Conservation (phyloP, 2,329 filamentous ascomycete genomes). For the Claviceps humidiphila region DNA sequence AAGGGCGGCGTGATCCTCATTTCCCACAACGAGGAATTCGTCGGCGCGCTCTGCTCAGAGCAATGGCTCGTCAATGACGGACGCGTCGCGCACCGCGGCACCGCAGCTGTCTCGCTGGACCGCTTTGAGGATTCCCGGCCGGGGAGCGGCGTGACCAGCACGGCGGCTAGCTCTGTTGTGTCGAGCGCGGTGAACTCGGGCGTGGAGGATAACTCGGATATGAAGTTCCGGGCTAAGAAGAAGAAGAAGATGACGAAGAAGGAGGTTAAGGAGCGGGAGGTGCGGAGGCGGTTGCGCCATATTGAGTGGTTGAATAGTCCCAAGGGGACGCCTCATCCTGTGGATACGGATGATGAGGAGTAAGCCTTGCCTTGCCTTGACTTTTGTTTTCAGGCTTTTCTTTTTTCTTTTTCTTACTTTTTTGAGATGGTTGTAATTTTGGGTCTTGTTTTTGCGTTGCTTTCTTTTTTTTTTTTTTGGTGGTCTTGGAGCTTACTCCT, state of each 20-base stretch:
- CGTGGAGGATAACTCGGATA: slow-evolving; percentile 59
- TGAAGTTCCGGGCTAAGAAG: slow-evolving; percentile 83
- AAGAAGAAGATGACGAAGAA: slow-evolving; percentile 99
- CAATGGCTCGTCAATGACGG: slow-evolving; percentile 92
- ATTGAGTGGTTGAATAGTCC: slow-evolving; percentile 73
- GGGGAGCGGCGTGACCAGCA: slow-evolving; percentile 41
- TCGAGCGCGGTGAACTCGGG: slow-evolving; percentile 44
- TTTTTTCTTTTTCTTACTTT: too few species aligned
- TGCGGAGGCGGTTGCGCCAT: slow-evolving; percentile 73
- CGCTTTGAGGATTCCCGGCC: slow-evolving; percentile 77
- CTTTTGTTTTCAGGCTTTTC: background rate
- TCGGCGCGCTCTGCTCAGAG: slow-evolving; percentile 87
- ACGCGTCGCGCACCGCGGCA: slow-evolving; percentile 71
- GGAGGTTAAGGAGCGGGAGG: slow-evolving; percentile 87
- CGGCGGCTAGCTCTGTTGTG: slow-evolving; percentile 43
- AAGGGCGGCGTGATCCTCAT: slow-evolving; percentile 98
- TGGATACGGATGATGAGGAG: slow-evolving; percentile 65
- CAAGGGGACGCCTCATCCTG: slow-evolving; percentile 68
- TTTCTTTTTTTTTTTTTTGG: background rate
- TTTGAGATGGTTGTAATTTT: background rate
- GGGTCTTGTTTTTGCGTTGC: background rate
- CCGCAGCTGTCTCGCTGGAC: slow-evolving; percentile 58
- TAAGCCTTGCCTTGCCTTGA: background rate
- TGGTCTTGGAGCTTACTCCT: too few species aligned
- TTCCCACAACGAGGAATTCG: slow-evolving; percentile 98